Percentiles rank a stretch among this genome's conserved stretches.
Evolutionary conservation across 805 yeast genomes (phyloP).

Genomic region (Starmerella riodocensis): DNA sequence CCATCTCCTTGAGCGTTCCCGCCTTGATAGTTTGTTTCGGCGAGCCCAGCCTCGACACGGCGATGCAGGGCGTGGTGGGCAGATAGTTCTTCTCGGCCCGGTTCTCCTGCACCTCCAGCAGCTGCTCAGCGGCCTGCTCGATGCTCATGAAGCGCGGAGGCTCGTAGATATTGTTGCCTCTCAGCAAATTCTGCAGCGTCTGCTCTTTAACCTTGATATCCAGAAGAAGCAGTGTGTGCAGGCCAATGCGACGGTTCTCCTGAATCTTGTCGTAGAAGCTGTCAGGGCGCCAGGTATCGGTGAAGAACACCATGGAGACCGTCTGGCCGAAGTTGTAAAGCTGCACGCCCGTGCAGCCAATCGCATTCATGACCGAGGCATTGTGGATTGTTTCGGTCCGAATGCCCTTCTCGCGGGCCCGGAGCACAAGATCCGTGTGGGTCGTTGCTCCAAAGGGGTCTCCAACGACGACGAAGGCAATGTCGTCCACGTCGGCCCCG

Average conservation of each 20-base stretch:
- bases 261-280: constrained; percentile 77
- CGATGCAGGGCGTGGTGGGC: constrained; percentile 81
- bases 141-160: constrained; percentile 96
- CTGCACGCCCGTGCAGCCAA: constrained; percentile 95
- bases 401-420: constrained; percentile 79
- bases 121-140: constrained; percentile 74
- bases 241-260: constrained; percentile 82
- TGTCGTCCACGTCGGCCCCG: constrained; percentile 58
- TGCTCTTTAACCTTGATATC: constrained; percentile 97
- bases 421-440: constrained; percentile 80
- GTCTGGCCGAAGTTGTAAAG: constrained; percentile 93
- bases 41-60: constrained; percentile 82
- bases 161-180: constrained; percentile 83
- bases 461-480: constrained; percentile 92
- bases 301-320: constrained; percentile 89
- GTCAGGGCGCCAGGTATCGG: constrained; percentile 93
- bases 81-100: constrained; percentile 71
- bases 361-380: constrained; percentile 96
- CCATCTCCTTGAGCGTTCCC: constrained; percentile 64
- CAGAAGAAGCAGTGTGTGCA: constrained; percentile 75
- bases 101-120: constrained; percentile 72
- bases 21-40: constrained; percentile 73
- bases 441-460: constrained; percentile 98
- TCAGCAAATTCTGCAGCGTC: constrained; percentile 82
- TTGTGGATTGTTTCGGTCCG: constrained; percentile 76